phyloP scores from a whole-genome alignment of 1,139 yeast genomes.

The Diutina catenulata region DNA sequence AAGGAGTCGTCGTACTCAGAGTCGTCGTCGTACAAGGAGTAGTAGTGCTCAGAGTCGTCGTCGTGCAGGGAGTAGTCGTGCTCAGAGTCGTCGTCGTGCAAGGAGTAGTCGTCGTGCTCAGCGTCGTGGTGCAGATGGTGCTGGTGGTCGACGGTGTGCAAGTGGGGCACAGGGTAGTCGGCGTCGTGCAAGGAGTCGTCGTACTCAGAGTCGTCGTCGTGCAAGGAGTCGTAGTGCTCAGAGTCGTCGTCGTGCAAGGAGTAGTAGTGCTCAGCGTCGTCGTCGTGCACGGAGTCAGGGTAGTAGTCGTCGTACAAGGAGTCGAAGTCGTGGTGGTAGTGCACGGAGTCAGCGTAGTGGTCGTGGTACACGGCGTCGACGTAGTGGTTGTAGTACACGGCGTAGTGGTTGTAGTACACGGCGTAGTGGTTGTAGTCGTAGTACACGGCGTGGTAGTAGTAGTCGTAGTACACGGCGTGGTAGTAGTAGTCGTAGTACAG shows the following conservation, averaged over 20 bases:
- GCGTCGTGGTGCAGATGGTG: neutral
- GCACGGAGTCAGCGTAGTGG: too few species aligned
- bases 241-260: too few species aligned
- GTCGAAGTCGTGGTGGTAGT: neutral
- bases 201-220: neutral
- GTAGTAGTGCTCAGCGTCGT: neutral
- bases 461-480: neutral
- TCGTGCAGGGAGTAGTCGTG: neutral
- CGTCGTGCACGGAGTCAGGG: neutral
- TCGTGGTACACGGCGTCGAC: neutral
- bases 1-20: neutral
- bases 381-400: neutral
- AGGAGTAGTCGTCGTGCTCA: neutral
- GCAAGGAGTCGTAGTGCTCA: neutral
- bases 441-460: neutral
- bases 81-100: neutral
- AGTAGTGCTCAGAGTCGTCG: neutral
- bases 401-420: neutral
- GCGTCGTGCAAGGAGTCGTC: neutral
- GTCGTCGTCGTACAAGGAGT: neutral
- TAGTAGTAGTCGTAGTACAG: neutral
- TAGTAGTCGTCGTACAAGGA: neutral
- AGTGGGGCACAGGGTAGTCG: neutral
- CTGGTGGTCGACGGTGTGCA: too few species aligned
- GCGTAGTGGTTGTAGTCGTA: neutral